These are phyloP conservation scores for Lathyrus sativus DNA, from an alignment of 306 rosid genomes.

Conservation along the genomic window DNA sequence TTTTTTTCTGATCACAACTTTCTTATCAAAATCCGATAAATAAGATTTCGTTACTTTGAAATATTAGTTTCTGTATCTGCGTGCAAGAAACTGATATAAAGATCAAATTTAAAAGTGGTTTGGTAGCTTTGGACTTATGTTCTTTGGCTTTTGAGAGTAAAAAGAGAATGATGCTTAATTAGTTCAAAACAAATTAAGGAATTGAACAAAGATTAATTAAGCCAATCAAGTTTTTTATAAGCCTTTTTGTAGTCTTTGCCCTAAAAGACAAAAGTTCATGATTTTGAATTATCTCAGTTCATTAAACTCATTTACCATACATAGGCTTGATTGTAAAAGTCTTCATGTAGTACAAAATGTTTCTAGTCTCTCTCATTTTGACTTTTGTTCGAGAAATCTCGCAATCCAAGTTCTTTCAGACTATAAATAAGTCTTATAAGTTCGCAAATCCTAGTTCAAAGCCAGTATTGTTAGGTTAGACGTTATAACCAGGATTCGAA, in stretches of 20 bases:
- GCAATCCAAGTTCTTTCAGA: no score
- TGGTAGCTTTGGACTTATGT: not conserved
- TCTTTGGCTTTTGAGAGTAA: constrained; percentile 35
- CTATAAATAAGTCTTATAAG: no score
- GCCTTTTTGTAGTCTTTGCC: constrained; percentile 32
- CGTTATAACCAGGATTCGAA: no score
- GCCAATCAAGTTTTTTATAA: constrained; percentile 34
- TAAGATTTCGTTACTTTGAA: not conserved
- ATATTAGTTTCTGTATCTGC: not conserved
- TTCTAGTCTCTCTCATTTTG: constrained; percentile 24
- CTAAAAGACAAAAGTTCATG: constrained; percentile 48
- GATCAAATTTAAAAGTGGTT: not conserved
- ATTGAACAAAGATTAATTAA: constrained; percentile 29
- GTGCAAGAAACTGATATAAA: not conserved
- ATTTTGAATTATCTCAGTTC: constrained; percentile 43
- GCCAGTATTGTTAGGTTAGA: no score
- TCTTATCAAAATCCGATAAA: not conserved
- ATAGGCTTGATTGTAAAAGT: constrained; percentile 17
- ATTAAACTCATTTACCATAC: constrained; percentile 18
- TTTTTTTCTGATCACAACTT: not conserved
- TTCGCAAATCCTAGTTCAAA: no score
- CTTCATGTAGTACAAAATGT: constrained; percentile 12
- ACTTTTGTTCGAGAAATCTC: not conserved
- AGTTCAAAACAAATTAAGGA: constrained; percentile 35
- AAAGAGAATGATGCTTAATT: constrained; percentile 31